Evolutionary conservation across 306 rosid species (phyloP).

Genomic region (Medicago ruthenica): DNA sequence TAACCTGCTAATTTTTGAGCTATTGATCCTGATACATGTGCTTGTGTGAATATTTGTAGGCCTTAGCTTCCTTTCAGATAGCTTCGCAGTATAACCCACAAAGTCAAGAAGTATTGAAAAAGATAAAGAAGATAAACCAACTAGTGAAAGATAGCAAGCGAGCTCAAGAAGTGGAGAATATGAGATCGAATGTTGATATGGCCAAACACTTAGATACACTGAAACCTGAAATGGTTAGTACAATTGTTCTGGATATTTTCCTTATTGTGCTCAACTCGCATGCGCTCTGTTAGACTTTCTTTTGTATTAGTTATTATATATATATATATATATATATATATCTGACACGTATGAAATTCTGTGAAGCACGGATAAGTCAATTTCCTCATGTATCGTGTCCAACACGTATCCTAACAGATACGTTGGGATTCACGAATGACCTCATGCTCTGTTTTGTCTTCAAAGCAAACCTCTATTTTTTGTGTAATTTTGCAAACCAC

Average conservation of each 20-base stretch:
- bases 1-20: constrained; percentile 24
- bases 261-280: neutral
- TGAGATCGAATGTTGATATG: constrained; percentile 88
- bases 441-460: too few relatives aligned
- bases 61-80: constrained; percentile 78
- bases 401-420: too few relatives aligned
- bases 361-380: too few relatives aligned
- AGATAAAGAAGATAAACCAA: constrained; percentile 83
- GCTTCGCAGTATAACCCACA: constrained; percentile 80
- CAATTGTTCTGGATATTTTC: constrained; percentile 11
- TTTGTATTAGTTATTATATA: neutral
- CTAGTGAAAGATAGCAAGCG: constrained; percentile 71
- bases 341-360: too few relatives aligned
- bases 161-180: constrained; percentile 80
- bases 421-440: too few relatives aligned
- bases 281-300: constrained; percentile 27
- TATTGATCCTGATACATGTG: constrained; percentile 43
- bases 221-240: constrained; percentile 86
- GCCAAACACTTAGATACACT: constrained; percentile 73
- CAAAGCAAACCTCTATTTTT: too few relatives aligned
- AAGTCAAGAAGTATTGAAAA: constrained; percentile 89
- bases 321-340: too few relatives aligned
- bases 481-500: too few relatives aligned
- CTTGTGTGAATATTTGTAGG: constrained; percentile 57
- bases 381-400: too few relatives aligned